Evolutionary conservation across 345 rosid species (phyloP).

Genomic region (Kandelia obovata): DNA sequence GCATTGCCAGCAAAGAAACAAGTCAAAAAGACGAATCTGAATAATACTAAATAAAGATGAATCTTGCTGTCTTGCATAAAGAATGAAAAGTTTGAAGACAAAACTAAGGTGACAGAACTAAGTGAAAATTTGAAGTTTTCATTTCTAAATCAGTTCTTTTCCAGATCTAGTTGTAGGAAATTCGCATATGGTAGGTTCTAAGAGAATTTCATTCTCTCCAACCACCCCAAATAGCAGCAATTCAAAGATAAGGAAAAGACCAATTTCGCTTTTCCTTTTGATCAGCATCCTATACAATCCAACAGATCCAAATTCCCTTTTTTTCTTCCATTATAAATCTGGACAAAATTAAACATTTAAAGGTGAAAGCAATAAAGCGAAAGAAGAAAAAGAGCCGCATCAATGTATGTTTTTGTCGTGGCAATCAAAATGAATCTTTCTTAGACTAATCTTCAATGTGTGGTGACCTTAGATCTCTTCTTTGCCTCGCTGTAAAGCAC

Average conservation of each 20-base stretch:
- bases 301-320: constrained; percentile 33
- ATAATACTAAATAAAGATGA: constrained; percentile 6
- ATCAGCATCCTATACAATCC: constrained; percentile 46
- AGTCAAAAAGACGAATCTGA: constrained; percentile 7
- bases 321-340: constrained; percentile 23
- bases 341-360: constrained; percentile 22
- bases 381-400: constrained; percentile 33
- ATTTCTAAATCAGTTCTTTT: constrained; percentile 21
- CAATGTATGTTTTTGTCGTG: constrained; percentile 28
- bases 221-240: constrained; percentile 26
- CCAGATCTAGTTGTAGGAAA: constrained; percentile 22
- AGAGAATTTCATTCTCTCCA: constrained; percentile 41
- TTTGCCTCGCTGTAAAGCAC: constrained; percentile 98
- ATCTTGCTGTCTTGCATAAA: neutral
- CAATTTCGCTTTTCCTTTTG: constrained; percentile 23
- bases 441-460: constrained; percentile 29
- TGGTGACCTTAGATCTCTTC: constrained; percentile 89
- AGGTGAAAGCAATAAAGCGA: constrained; percentile 30
- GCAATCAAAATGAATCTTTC: constrained; percentile 36
- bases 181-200: constrained; percentile 20
- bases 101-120: neutral
- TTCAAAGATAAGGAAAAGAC: constrained; percentile 10
- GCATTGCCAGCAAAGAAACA: constrained; percentile 1
- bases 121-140: constrained; percentile 27
- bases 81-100: neutral